Conservation (phyloP, 495 filamentous ascomycete species). For the Astrothelium subdiscretum region DNA sequence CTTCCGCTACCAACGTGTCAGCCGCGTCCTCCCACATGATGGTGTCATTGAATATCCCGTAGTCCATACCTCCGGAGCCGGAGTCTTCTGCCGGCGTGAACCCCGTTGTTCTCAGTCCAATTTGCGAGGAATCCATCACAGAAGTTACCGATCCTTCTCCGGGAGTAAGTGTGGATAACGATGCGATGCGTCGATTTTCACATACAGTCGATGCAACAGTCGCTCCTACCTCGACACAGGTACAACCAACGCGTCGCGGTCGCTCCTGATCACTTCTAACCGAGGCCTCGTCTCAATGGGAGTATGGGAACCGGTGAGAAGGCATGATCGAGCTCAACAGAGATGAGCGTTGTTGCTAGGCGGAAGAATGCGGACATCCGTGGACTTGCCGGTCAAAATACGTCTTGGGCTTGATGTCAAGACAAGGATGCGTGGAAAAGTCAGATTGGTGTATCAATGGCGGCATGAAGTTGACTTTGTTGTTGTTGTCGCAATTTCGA, state of each 20-base stretch:
- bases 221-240: background rate
- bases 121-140: background rate
- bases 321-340: background rate
- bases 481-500: conserved; percentile 1
- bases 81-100: background rate
- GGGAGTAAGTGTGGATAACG: background rate
- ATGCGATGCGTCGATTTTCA: background rate
- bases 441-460: background rate
- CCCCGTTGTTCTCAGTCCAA: background rate
- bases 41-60: background rate
- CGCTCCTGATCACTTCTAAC: background rate
- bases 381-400: background rate
- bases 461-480: background rate
- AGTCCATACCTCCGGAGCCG: background rate
- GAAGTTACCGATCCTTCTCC: background rate
- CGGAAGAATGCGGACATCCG: background rate
- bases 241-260: background rate
- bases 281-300: background rate
- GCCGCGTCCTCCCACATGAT: background rate
- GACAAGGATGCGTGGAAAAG: background rate
- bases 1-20: background rate
- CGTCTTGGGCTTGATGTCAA: background rate
- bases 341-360: background rate
- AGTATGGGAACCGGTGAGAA: background rate
- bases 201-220: background rate